Evolutionary conservation across 768 basidiomycete species (phyloP), one percentile per base, ranked within the genome.

Genomic region (Erythrobasidium yunnanense): DNA sequence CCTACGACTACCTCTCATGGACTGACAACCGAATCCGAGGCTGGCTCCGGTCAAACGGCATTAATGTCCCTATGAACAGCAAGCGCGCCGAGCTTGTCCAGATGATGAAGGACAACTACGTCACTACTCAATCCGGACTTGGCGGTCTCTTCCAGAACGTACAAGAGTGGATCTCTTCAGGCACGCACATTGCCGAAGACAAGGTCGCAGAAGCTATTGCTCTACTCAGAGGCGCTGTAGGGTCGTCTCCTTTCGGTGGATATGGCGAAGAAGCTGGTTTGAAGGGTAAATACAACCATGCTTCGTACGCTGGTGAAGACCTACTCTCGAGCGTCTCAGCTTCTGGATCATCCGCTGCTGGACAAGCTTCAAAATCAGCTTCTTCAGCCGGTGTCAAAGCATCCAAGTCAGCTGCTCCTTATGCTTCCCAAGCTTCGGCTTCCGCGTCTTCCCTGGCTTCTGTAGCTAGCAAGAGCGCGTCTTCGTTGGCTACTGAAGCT

Each of bases 21-120:
- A 88, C 89, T 13, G 92, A 96, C 73, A 88, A 91, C 2, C 82
- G 92, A 18, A 62, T 97, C 27, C 85, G 91, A 50, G 90, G 87
- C 1, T 95, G 88, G 77, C 81, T 96, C 20, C 82, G 90, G 47
- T 83, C 87, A 72, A 81, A 83, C 69, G 87, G 86, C 53, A 72
- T 93, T 29, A 78, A 81, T 68, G 70, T 78, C 8, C 70, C 73
- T 53, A 68, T 53, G 54, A 38, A 65, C 27, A 85, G 86, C 0
- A 81, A 80, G 0, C 75, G 87, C 0, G 85, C 85, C n/a, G 81
- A 95, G 20, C 80, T 97, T 30, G 76, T 78, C 66, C 77, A 79
- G 67, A 74, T 77, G 42, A 75, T 87, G 87, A 86, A 72, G 38
- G 79, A 71, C 47, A 72, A 73, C 68, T 78, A 87, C 78, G 86